Percentiles rank a stretch among this genome's conserved stretches.
Evolutionary conservation across 2,329 filamentous ascomycete genomes (phyloP).

Genomic region (Thermothelomyces thermophilus): DNA sequence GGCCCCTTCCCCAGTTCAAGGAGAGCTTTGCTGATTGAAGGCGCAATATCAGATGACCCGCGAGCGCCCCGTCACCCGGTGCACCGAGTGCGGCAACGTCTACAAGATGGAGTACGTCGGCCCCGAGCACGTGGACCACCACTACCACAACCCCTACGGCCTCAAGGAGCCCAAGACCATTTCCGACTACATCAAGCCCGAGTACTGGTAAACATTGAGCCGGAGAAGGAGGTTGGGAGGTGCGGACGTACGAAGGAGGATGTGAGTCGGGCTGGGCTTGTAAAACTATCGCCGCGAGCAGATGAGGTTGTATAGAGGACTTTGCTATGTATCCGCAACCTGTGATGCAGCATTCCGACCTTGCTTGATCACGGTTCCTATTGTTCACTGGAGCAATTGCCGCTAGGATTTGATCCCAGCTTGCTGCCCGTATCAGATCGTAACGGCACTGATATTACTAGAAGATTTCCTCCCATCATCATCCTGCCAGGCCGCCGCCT

Average conservation of each 20-base stretch:
- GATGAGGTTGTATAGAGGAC: slow-evolving; percentile 24
- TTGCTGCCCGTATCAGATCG: too few species aligned
- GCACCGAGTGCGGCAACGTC: slow-evolving; percentile 91
- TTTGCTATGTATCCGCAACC: slow-evolving; percentile 13
- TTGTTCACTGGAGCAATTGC: too few species aligned
- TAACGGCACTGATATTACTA: too few species aligned
- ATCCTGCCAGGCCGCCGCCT: too few species aligned
- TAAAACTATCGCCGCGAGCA: slow-evolving; percentile 21
- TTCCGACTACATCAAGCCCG: slow-evolving; percentile 88
- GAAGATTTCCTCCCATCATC: too few species aligned
- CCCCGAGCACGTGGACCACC: slow-evolving; percentile 57
- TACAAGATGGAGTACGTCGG: slow-evolving; percentile 98
- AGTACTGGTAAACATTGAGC: slow-evolving; percentile 67
- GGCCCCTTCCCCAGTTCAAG: neutral
- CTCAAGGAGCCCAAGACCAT: slow-evolving; percentile 91
- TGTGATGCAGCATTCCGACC: neutral
- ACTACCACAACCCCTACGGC: slow-evolving; percentile 51
- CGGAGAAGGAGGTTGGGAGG: neutral
- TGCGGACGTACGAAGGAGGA: neutral
- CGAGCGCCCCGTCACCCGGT: slow-evolving; percentile 87
- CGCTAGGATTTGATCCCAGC: too few species aligned
- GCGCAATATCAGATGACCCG: slow-evolving; percentile 61
- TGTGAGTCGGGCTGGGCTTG: slow-evolving; percentile 14
- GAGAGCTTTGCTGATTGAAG: neutral
- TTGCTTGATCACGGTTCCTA: too few species aligned